phyloP scores from a whole-genome alignment of 78 protist species.

The Chrysochromulina tobinii region DNA sequence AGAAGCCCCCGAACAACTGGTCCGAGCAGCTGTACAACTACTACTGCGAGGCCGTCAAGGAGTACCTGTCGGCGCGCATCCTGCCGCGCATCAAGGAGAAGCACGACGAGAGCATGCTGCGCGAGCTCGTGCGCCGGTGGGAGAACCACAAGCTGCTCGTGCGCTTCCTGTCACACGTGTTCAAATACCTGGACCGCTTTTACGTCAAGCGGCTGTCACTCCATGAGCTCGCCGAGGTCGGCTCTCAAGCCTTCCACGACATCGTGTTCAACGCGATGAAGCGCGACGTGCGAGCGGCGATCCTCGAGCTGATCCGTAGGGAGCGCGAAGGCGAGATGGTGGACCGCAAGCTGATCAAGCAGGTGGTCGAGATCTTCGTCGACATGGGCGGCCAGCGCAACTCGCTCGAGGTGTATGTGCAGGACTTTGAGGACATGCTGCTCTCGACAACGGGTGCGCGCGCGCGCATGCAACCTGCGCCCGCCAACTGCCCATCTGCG shows the following conservation, averaged over 20 bases:
- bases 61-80: background rate
- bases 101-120: conserved; percentile 37
- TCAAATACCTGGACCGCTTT: conserved; percentile 49
- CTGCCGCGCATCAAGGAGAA: conserved; percentile 42
- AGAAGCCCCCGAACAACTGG: conserved; percentile 26
- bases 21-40: conserved; percentile 30
- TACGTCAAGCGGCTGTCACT: conserved; percentile 37
- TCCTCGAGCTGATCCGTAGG: conserved; percentile 24
- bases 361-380: conserved; percentile 39
- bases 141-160: conserved; percentile 49
- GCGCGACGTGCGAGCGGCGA: conserved; percentile 36
- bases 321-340: conserved; percentile 49
- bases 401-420: background rate
- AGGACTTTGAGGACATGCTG: conserved; percentile 22
- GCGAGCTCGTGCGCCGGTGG: conserved; percentile 51
- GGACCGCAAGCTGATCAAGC: conserved; percentile 26
- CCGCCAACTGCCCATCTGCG: too few relatives aligned
- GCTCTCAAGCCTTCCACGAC: conserved; percentile 26
- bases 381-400: conserved; percentile 9
- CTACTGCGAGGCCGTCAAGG: conserved; percentile 10
- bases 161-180: conserved; percentile 35
- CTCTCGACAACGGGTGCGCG: background rate
- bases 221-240: background rate
- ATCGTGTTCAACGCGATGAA: conserved; percentile 45
- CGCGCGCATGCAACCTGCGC: background rate